These are phyloP conservation scores for Thermochaetoides thermophila DNA, from an alignment of 495 filamentous ascomycete species.

Conservation along the genomic window DNA sequence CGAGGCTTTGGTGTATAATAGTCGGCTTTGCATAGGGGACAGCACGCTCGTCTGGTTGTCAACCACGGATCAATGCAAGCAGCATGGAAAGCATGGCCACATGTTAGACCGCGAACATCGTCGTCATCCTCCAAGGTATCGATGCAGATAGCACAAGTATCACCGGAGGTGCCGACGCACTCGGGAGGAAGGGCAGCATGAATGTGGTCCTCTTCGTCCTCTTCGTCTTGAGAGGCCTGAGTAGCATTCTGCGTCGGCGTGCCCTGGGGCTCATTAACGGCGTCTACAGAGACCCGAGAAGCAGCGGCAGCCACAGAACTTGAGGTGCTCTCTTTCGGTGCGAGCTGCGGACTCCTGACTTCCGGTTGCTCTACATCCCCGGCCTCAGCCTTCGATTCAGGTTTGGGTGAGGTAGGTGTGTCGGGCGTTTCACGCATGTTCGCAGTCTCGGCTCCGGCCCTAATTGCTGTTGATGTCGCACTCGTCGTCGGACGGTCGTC, in stretches of 20 bases:
- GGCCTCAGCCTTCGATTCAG: neutral
- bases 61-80: conserved; percentile 93
- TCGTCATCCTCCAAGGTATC: conserved; percentile 89
- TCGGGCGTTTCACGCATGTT: neutral
- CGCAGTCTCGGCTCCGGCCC: neutral
- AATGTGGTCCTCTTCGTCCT: conserved; percentile 74
- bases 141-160: conserved; percentile 93
- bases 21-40: conserved; percentile 91
- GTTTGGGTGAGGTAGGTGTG: too few relatives aligned
- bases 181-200: conserved; percentile 69
- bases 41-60: conserved; percentile 82
- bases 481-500: conserved; percentile 21
- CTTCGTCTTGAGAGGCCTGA: conserved; percentile 34
- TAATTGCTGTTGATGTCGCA: conserved; percentile 10
- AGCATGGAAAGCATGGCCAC: conserved; percentile 92
- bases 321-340: conserved; percentile 20
- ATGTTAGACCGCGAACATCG: conserved; percentile 84
- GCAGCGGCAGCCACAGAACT: conserved; percentile 10
- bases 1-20: conserved; percentile 87
- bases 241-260: conserved; percentile 14
- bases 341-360: conserved; percentile 11
- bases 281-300: conserved; percentile 11
- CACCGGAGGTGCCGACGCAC: conserved; percentile 71
- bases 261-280: conserved; percentile 5
- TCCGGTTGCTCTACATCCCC: conserved; percentile 9